These are phyloP conservation scores for Neurospora tetraspora DNA, from an alignment of 495 filamentous ascomycete species.

Conservation along the genomic window DNA sequence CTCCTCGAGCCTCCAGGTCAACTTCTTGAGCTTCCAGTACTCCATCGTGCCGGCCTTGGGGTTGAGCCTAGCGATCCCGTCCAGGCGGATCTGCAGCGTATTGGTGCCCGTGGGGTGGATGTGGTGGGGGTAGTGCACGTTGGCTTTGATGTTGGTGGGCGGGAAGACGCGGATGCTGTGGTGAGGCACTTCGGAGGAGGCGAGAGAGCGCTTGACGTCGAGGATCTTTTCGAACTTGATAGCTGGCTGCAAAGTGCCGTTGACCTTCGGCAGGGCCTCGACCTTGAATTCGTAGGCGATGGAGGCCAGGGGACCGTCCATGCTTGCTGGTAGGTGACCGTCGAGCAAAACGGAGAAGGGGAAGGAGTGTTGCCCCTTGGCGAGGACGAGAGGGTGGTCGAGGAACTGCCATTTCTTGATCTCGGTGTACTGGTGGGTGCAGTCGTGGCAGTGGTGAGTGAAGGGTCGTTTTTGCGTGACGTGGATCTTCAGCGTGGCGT, in stretches of 20 bases:
- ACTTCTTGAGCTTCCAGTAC: conserved; percentile 80
- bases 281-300: conserved; percentile 74
- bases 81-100: conserved; percentile 65
- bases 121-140: conserved; percentile 66
- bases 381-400: conserved; percentile 52
- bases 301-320: conserved; percentile 57
- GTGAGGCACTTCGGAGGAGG: conserved; percentile 48
- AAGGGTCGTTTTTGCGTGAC: conserved; percentile 73
- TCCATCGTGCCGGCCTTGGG: conserved; percentile 38
- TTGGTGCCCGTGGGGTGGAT: conserved; percentile 84
- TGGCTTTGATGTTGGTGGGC: conserved; percentile 82
- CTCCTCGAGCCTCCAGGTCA: conserved; percentile 92
- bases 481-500: conserved; percentile 56
- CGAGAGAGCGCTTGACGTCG: conserved; percentile 64
- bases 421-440: conserved; percentile 55
- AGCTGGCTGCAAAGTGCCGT: conserved; percentile 16
- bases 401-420: conserved; percentile 73
- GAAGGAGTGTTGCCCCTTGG: conserved; percentile 59
- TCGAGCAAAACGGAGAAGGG: conserved; percentile 89
- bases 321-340: conserved; percentile 75
- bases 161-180: conserved; percentile 90
- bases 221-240: conserved; percentile 56
- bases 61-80: conserved; percentile 63
- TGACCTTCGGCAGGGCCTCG: conserved; percentile 53
- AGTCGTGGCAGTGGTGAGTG: conserved; percentile 63